These are phyloP conservation scores for Xenoacremonium recifei DNA, from an alignment of 2,329 filamentous ascomycete genomes.

Conservation along the genomic window DNA sequence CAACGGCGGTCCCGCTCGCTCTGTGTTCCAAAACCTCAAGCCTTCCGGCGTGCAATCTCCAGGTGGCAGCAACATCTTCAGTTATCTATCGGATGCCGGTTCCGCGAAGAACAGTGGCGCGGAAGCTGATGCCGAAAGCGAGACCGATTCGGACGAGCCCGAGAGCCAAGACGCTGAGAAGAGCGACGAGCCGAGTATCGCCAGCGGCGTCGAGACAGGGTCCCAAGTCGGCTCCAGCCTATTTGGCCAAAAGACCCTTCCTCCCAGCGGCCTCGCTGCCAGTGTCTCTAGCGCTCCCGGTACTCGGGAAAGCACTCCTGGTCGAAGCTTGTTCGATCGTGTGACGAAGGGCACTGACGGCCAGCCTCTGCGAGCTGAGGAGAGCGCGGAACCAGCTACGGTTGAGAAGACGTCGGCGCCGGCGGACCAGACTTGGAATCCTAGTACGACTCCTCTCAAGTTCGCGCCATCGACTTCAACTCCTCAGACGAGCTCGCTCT, in stretches of 20 bases:
- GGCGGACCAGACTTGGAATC: constrained; percentile 40
- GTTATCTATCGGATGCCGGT: constrained; percentile 56
- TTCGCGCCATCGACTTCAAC: constrained; percentile 40
- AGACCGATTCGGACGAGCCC: constrained; percentile 42
- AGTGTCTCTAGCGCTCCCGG: constrained; percentile 37
- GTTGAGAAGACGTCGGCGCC: constrained; percentile 28
- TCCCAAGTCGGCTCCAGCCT: constrained; percentile 26
- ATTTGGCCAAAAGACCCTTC: constrained; percentile 32
- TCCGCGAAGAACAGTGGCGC: constrained; percentile 53
- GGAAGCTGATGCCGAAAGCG: constrained; percentile 47
- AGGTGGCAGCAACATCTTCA: constrained; percentile 53
- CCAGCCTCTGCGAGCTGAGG: constrained; percentile 44
- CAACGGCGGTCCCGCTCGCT: constrained; percentile 37
- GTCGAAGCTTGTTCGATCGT: constrained; percentile 55
- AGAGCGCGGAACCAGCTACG: constrained; percentile 17
- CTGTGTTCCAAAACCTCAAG: constrained; percentile 43
- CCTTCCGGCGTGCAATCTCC: constrained; percentile 23
- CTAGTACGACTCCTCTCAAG: constrained; percentile 53
- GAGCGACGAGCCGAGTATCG: constrained; percentile 42
- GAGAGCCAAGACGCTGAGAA: constrained; percentile 43
- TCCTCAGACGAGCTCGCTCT: constrained; percentile 29
- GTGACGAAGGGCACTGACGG: constrained; percentile 50
- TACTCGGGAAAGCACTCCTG: constrained; percentile 44
- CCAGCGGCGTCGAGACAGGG: constrained; percentile 41
- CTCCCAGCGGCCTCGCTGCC: constrained; percentile 19